These are phyloP conservation scores for Fusarium acutatum DNA, from an alignment of 2,329 filamentous ascomycete genomes.

Conservation along the genomic window DNA sequence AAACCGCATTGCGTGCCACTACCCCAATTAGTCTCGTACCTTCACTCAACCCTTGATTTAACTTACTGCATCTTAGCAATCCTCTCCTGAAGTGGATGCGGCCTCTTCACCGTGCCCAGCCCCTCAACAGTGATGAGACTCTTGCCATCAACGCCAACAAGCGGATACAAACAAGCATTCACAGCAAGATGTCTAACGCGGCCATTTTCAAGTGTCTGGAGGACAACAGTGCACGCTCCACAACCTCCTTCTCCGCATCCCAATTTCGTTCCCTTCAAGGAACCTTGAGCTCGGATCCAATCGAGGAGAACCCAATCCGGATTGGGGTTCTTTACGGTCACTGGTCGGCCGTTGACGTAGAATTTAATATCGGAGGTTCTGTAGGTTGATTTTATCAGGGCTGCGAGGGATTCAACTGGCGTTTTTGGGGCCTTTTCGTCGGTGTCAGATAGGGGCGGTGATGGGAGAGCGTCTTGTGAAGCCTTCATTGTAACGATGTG, in stretches of 20 bases:
- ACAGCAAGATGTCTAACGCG: neutral
- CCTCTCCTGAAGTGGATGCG: neutral
- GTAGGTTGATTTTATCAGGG: neutral
- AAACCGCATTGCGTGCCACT: neutral
- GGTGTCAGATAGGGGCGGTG: neutral
- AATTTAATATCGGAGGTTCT: neutral
- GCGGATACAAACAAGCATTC: neutral
- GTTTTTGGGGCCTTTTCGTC: neutral
- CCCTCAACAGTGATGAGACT: constrained; percentile 2
- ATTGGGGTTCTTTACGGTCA: neutral
- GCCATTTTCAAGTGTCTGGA: neutral
- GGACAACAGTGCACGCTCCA: neutral
- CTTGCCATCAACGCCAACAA: constrained; percentile 1
- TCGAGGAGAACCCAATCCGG: neutral
- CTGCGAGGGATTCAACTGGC: neutral
- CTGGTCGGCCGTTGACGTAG: neutral
- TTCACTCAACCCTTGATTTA: fast-evolving
- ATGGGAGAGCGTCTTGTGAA: neutral
- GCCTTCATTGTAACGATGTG: neutral
- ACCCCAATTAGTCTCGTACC: fast-evolving
- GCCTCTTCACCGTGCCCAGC: neutral
- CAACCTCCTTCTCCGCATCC: neutral
- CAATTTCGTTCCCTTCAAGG: neutral
- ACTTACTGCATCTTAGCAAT: constrained; percentile 4
- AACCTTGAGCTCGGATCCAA: constrained; percentile 1